A percentile compares a stretch with the other conserved stretches of the same genome.
Conservation (phyloP, 495 filamentous ascomycete genomes). For the Trichoderma reesei region DNA sequence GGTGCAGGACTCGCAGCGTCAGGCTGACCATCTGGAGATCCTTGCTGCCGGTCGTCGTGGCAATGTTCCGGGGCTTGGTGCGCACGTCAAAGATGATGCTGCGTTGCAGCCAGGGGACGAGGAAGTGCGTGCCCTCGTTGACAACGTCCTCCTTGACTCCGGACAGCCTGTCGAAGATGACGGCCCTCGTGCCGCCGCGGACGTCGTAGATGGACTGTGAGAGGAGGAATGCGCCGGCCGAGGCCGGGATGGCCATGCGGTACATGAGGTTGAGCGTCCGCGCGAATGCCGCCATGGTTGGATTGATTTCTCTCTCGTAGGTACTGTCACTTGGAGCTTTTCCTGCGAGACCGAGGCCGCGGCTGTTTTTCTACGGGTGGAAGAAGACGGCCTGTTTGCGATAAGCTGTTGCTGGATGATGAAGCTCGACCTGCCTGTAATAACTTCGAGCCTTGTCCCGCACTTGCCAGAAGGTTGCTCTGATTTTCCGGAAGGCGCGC, state of each 20-base stretch:
- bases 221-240: slow-evolving; percentile 49
- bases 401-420: not conserved
- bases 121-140: slow-evolving; percentile 95
- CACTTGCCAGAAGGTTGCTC: not conserved
- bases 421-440: not conserved
- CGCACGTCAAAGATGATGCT: slow-evolving; percentile 96
- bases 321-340: too few relatives aligned
- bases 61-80: slow-evolving; percentile 93
- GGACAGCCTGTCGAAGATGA: slow-evolving; percentile 93
- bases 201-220: slow-evolving; percentile 91
- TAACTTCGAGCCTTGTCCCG: not conserved
- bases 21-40: slow-evolving; percentile 99
- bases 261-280: slow-evolving; percentile 53
- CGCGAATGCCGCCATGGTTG: slow-evolving; percentile 32
- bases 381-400: not conserved
- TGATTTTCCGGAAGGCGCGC: slow-evolving; percentile 10
- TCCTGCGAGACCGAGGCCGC: too few relatives aligned
- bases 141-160: slow-evolving; percentile 89
- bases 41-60: slow-evolving; percentile 97
- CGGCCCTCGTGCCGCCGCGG: slow-evolving; percentile 82
- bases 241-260: slow-evolving; percentile 60
- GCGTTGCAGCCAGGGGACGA: slow-evolving; percentile 91
- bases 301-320: slow-evolving; percentile 12
- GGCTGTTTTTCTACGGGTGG: not conserved
- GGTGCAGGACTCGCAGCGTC: slow-evolving; percentile 89